Base-by-base conservation (phyloP, 1,284 basidiomycete genomes). In the Coniferiporia weirii region DNA sequence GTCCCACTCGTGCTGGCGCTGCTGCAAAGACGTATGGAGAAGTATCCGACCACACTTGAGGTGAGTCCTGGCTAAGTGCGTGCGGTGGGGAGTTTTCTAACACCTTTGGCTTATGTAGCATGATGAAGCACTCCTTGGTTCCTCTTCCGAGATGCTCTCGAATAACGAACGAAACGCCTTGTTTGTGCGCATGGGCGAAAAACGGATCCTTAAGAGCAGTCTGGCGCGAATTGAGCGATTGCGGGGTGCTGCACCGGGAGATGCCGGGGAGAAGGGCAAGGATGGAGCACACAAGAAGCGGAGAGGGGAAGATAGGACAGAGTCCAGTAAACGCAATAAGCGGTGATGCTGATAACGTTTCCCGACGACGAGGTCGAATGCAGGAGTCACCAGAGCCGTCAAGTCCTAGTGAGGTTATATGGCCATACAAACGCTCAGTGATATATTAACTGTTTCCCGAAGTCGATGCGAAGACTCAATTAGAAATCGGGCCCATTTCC, bases 101-200 rank as follows among this genome's bases (percentile, higher is more conserved):
- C 50, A n/a, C 56, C 52, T 27, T 19, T 27, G 20, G 7, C 34
- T 65, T 55, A 60, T 75, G 69, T 67, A 86, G 72, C 84, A 87
- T 60, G 83, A 89, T 61, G 76, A 78, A 57, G 64, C 67, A 6
- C 69, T 87, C 1, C 70, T 81, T 20, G 55, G 67, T 19, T 57
- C 64, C n/a, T 27, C 68, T 80, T 3, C 63, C 76, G 5, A 59
- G 72, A 20, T 19, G 15, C 54, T 61, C 44, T 49, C 59, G 19
- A 47, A 19, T 20, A 85, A 85, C 61, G 79, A 77, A 65, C 75
- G 77, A 59, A 77, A 86, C 60, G 91, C 93, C 1, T 66, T 89
- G 7, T 75, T 91, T 45, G 90, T 95, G 3, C 79, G 93, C 43
- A 67, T 91, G 27, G 91, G 91, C 4, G 93, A 95, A 73, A 93